Percentiles rank a stretch among this genome's conserved stretches.
Conservation (phyloP, 148 eudicot species). For the Vaccinium macrocarpon region DNA sequence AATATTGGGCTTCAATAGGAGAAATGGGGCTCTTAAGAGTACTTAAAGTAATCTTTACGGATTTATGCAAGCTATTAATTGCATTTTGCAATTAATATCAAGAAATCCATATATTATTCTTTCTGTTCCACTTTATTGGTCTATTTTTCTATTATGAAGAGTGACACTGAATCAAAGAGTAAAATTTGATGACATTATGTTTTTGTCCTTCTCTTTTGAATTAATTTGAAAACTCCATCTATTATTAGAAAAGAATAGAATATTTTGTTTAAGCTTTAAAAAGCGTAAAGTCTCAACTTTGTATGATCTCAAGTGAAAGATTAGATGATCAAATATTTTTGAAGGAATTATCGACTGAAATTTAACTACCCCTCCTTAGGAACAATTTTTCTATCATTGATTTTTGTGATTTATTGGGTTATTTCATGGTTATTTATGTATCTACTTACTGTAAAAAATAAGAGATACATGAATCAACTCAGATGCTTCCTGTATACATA, state of each 20-base stretch:
- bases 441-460: no score
- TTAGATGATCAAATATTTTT: not conserved
- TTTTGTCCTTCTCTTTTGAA: not conserved
- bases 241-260: no score
- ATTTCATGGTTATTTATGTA: not conserved
- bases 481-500: conserved; percentile 1
- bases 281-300: not conserved
- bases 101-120: no score
- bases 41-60: not conserved
- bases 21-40: not conserved
- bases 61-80: not conserved
- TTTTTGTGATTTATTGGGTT: not conserved
- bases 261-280: no score
- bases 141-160: not conserved
- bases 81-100: not conserved
- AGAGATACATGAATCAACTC: not conserved
- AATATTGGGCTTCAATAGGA: not conserved
- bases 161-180: not conserved
- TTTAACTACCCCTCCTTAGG: not conserved
- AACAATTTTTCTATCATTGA: not conserved
- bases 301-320: not conserved
- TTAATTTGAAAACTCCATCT: not conserved
- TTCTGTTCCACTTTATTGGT: not conserved
- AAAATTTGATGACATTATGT: not conserved
- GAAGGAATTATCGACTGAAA: not conserved